A percentile compares a stretch with the other conserved stretches of the same genome.
These are phyloP conservation scores for Ceratocystiopsis minuta DNA, from an alignment of 2,329 filamentous ascomycete species.

Conservation along the genomic window DNA sequence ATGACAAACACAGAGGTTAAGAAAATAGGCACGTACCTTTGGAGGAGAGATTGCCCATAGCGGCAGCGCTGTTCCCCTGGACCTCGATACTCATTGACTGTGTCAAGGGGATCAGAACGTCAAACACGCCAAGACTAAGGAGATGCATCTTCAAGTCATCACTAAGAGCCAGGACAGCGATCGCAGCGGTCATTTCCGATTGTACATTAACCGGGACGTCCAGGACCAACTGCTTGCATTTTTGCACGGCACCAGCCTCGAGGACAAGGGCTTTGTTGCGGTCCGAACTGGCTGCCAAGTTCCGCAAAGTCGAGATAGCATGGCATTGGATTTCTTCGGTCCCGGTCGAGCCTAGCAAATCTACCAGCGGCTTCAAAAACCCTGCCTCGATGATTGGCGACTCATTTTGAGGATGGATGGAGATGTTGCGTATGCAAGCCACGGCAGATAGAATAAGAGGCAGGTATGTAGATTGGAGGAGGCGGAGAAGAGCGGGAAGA, in stretches of 20 bases:
- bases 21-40: constrained; percentile 49
- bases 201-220: constrained; percentile 88
- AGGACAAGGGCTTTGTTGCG: constrained; percentile 96
- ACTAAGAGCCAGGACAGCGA: constrained; percentile 85
- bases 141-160: constrained; percentile 90
- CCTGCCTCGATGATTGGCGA: constrained; percentile 97
- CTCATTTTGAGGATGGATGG: constrained; percentile 93
- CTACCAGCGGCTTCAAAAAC: constrained; percentile 83
- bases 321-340: constrained; percentile 99
- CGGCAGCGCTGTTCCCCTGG: constrained; percentile 93
- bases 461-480: constrained; percentile 88
- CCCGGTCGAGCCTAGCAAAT: constrained; percentile 83
- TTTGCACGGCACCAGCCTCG: constrained; percentile 90
- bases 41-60: constrained; percentile 84
- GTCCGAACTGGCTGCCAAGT: constrained; percentile 90
- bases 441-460: constrained; percentile 92
- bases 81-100: constrained; percentile 94
- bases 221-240: constrained; percentile 92
- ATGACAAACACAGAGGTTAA: neutral
- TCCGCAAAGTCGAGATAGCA: constrained; percentile 89
- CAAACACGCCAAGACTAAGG: constrained; percentile 82
- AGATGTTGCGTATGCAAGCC: constrained; percentile 96
- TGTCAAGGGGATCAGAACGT: constrained; percentile 86
- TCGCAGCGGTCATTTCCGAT: constrained; percentile 98
- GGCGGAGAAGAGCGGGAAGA: constrained; percentile 65